Conservation (phyloP, 75 land plant genomes). For the Pinus tabuliformis region DNA sequence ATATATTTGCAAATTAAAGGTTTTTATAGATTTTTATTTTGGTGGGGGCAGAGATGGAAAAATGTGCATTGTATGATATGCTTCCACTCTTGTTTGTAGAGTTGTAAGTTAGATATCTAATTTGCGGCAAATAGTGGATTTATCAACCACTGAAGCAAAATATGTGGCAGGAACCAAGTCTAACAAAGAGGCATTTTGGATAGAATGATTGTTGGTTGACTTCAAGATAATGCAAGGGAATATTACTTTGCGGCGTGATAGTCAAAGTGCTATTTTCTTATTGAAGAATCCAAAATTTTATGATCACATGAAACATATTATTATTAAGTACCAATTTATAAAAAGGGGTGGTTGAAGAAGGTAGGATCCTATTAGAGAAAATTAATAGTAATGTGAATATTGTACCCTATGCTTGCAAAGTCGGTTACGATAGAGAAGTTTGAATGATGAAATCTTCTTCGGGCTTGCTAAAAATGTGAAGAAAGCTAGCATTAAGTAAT, state of each 20-base stretch:
- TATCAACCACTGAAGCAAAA: not conserved
- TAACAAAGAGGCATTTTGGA: not conserved
- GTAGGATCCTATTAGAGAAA: too few species aligned
- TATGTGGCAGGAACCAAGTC: not conserved
- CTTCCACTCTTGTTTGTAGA: too few species aligned
- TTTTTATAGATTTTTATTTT: not conserved
- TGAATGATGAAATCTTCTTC: too few species aligned
- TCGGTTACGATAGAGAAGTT: too few species aligned
- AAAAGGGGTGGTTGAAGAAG: too few species aligned
- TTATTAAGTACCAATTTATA: too few species aligned
- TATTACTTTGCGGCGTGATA: not conserved
- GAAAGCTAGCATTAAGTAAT: too few species aligned
- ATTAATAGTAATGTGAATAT: too few species aligned
- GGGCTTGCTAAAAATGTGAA: too few species aligned
- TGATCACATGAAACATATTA: too few species aligned
- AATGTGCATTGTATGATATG: not conserved
- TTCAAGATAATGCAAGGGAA: not conserved
- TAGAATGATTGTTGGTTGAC: not conserved
- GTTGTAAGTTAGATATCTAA: not conserved
- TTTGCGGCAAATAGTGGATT: not conserved
- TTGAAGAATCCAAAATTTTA: too few species aligned
- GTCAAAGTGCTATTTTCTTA: not conserved
- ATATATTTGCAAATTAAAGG: not conserved
- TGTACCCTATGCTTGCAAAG: too few species aligned
- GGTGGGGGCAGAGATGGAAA: not conserved